Conservation (phyloP, 371 early-diverging fungal species). For the Haplosporangium sp. region DNA sequence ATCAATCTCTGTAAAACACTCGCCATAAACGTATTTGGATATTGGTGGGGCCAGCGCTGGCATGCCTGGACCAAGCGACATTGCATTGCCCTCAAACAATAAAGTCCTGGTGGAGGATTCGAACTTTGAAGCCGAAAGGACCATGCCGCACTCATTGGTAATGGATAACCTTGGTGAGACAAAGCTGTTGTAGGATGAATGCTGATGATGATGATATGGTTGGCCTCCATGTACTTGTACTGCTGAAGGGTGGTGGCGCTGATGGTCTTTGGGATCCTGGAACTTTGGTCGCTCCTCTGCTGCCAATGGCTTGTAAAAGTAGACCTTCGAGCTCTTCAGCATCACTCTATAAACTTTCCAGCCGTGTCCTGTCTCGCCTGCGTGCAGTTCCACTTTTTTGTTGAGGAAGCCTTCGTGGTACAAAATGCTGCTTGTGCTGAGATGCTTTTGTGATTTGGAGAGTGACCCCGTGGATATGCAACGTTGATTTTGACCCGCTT, state of each 20-base stretch:
- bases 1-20: slow-evolving; percentile 73
- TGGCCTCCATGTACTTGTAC: slow-evolving; percentile 21
- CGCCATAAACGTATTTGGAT: slow-evolving; percentile 71
- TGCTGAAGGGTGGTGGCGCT: slow-evolving; percentile 44
- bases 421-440: slow-evolving; percentile 42
- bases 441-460: slow-evolving; percentile 30
- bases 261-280: slow-evolving; percentile 65
- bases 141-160: slow-evolving; percentile 61
- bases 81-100: slow-evolving; percentile 63
- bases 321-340: slow-evolving; percentile 83
- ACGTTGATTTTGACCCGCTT: background rate
- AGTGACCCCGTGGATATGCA: slow-evolving; percentile 5
- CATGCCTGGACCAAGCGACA: slow-evolving; percentile 26
- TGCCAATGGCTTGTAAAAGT: slow-evolving; percentile 80
- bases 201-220: slow-evolving; percentile 53
- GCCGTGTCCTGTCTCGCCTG: slow-evolving; percentile 73
- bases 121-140: slow-evolving; percentile 64
- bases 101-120: slow-evolving; percentile 63
- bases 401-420: slow-evolving; percentile 72
- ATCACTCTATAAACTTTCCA: slow-evolving; percentile 85
- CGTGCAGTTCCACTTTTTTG: slow-evolving; percentile 71
- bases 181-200: slow-evolving; percentile 41
- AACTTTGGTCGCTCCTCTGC: slow-evolving; percentile 63
- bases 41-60: slow-evolving; percentile 60
- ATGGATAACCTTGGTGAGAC: slow-evolving; percentile 35